Conservation (phyloP, 768 basidiomycete genomes). For the Dentipellis fragilis region DNA sequence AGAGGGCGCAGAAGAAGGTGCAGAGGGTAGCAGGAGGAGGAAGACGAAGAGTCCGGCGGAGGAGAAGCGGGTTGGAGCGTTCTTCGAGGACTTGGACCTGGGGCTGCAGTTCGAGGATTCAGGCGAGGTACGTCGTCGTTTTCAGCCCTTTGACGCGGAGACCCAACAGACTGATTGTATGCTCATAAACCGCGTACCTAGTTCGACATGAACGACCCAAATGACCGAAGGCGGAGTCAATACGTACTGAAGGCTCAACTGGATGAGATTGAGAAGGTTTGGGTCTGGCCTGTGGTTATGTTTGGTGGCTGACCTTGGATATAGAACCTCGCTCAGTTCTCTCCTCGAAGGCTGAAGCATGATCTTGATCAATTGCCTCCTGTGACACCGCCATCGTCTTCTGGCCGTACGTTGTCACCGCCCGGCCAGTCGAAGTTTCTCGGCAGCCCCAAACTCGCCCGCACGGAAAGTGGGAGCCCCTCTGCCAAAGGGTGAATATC, state of each 20-base stretch:
- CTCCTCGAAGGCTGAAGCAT: slow-evolving; percentile 34
- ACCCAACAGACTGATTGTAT: slow-evolving; percentile 20
- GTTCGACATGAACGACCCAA: slow-evolving; percentile 63
- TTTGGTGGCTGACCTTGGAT: background rate
- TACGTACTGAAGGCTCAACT: slow-evolving; percentile 63
- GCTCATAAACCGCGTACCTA: slow-evolving; percentile 16
- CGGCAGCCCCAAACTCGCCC: background rate
- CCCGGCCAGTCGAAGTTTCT: background rate
- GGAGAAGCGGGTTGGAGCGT: slow-evolving; percentile 35
- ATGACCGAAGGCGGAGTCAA: slow-evolving; percentile 69
- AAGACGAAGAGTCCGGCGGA: slow-evolving; percentile 25
- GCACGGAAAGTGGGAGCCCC: background rate
- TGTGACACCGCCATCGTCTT: background rate
- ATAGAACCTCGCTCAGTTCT: slow-evolving; percentile 57
- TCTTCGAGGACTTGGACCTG: slow-evolving; percentile 37
- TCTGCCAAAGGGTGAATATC: slow-evolving; percentile 6
- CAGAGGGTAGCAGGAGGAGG: slow-evolving; percentile 9
- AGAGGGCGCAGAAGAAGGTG: slow-evolving; percentile 10
- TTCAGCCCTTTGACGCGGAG: slow-evolving; percentile 8
- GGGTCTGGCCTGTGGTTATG: slow-evolving; percentile 9
- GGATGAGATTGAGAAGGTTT: slow-evolving; percentile 69
- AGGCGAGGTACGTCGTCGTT: slow-evolving; percentile 19
- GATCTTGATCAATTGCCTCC: slow-evolving; percentile 1
- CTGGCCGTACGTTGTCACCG: background rate
- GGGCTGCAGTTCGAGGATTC: slow-evolving; percentile 33